Evolutionary conservation across 2,329 filamentous ascomycete genomes (phyloP), one percentile per base, ranked within the genome.

Genomic region (Venturia pyrina): DNA sequence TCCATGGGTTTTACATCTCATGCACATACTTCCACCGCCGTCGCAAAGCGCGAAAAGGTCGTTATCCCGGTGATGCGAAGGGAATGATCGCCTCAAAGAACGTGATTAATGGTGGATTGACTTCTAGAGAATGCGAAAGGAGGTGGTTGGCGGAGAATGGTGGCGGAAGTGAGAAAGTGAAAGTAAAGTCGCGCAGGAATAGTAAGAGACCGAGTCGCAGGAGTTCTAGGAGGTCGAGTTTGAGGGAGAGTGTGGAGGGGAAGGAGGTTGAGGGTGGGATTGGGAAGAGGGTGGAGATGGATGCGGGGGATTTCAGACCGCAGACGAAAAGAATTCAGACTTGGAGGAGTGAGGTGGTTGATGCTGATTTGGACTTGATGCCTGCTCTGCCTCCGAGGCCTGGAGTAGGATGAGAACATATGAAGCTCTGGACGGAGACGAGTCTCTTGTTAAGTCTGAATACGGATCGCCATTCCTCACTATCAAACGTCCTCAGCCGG

Each of bases 1-100:
- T 68, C 46, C 67, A 68, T 57, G 67, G 61, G 43, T 68, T 68
- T 66, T 67, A 67, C 66, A 57, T 68, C 60, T 62, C 50, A 21
- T 53, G 63, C 53, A 66, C 64, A 10, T 68, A 68, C 44, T 68
- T 68, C 61, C 50, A 65, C 32, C 67, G 67, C 17, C 60, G 64
- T 5, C 63, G 64, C 7, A 65, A 66, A 50, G 67, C 66, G 19
- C 60, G 64, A 48, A 67, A 67, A 21, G 66, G 66, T 15, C 62
- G 63, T 4, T 63, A 41, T 5, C 67, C 67, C 5, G 67, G 67
- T 53, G 67, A 65, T 6, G 48, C 37, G 19, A 67, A 65, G 44
- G 53, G 62, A 5, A 28, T 68, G 24, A 64, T 68, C 44, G 60
- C 50, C 21, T 63, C 57, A 1, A 64, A 65, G 7, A 65, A 67